Evolutionary conservation across 1,139 yeast species (phyloP), one percentile per base, ranked within the genome.

Genomic region (Ashbya aceris): DNA sequence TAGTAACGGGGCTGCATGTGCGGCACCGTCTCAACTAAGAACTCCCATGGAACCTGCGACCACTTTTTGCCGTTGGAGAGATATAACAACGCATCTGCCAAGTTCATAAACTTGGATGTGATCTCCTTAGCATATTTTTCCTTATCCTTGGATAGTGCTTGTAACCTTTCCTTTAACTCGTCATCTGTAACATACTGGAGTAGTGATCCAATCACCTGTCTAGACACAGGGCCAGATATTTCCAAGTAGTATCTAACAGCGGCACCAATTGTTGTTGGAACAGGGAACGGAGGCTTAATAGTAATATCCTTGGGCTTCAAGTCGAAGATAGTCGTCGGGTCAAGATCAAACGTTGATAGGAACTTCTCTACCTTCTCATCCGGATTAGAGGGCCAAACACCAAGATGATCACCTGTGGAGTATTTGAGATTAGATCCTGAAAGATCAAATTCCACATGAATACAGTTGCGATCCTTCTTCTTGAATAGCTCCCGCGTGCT

Each of bases 361-460:
- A 91, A 83, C 34, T 71, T 69, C 13, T 68, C 71, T 35, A 87
- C 80, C 55, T 84, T 79, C 58, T 80, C 86, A 58, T 81, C 72
- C 3, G 94, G 70, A 64, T 91, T 91, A 33, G 93, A 85, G 33
- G 97, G 91, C 94, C 96, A 84, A 46, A 91, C 69, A 9, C 96
- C 97, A 53, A 91, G 68, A 65, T 91, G 98, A 62, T 91, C 98
- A 62, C 98, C 98, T 8, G 98, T 91, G 40, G 87, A 71, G 64
- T 91, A 91, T 57, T 82, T 79, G 60, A 91, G 69, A 55, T 83
- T 83, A 3, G 93, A 76, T 33, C 67, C 74, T 1, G 86, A 71
- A 40, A 87, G 67, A 56, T 89, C 96, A 54, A 93, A 78, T 62
- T 91, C 98, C 44, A 83, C 77, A 60, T 91, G 98, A 47, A 91